Evolutionary conservation across 768 basidiomycete genomes (phyloP), one percentile per base, ranked within the genome.

Genomic region (Agrocybe praecox): DNA sequence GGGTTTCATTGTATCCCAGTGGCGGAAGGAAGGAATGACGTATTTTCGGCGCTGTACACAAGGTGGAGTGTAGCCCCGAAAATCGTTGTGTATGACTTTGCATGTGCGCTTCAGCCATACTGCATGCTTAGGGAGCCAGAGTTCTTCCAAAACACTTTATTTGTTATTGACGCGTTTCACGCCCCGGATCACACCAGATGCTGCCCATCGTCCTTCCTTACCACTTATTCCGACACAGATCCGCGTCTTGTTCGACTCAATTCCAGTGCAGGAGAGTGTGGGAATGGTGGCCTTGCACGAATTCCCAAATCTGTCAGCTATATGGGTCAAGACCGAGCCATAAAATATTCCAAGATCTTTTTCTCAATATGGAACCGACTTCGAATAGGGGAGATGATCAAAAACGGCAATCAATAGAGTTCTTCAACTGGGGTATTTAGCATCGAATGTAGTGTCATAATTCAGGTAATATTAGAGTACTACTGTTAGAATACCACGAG

Each of bases 41-140:
- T 76, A 0, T 76, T 77, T 52, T 72, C 71, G 0, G 72, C 74
- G 1, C 57, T 75, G 2, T 54, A 72, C 12, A 75, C 73, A 2
- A 57, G 62, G 6, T 74, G 69, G 67, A 49, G 54, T 17, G 64
- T 33, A 14, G 59, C 69, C 0, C 71, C 72, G 1, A 59, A 63
- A 43, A 19, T 61, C 10, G 57, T 73, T 6, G 58, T 29, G 26
- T 29, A 29, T 9, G 26, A 29, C 9, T 29, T 29, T 29, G 26
- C 26, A 29, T 29, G 26, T 29, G 26, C 26, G 26, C 26, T 29
- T 29, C 26, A 29, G 26, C 26, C 26, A 9, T 29, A 29, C 26
- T 29, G 26, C 9, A 29, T 29, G 26, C 26, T 29, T 5, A 29
- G 26, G 9, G 26, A 29, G 9, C 26, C 26, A 5, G 26, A 29